Base-by-base conservation (phyloP, 441 rosid genomes). In the Populus hybrid region DNA sequence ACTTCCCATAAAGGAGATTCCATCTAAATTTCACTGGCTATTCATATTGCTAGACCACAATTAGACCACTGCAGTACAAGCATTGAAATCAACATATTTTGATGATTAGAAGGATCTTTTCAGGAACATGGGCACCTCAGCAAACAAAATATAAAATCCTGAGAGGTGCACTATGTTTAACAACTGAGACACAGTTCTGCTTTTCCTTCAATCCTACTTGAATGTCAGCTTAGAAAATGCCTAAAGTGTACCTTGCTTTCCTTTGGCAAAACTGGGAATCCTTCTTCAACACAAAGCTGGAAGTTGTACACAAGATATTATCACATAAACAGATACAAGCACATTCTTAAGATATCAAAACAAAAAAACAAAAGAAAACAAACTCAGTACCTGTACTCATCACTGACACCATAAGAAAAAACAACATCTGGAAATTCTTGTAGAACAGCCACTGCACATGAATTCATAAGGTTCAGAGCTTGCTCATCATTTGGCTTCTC, bases 381-480 rank as follows among this genome's bases (percentile, higher is more conserved):
- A 69, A 81, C 21, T 1, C 21, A 24, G 10, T 78, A 92, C 99
- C 97, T 95, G 84, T 94, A 95, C 87, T 94, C 98, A 81, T 94
- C 98, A 81, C 99, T 95, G 61, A 89, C 94, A 75, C 98, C 97
- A 83, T 93, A 95, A 42, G 97, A 85, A 80, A 95, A 94, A 28
- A 81, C 75, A 82, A 89, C 81, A 76, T 94, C 95, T 78, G 83
- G 69, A 84, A 91, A 91, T 80, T 92, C 96, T 85, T 90, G 77
- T 46, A 91, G 82, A 57, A 92, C 88, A 75, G 92, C 93, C 82
- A 84, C 84, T 74, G 98, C 96, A 79, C 99, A 94, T 74, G 91
- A 86, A 89, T 94, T 93, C 99, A 96, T 96, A 78, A 94, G 97
- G 82, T 89, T 89, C 89, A 96, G 85, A 84, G 98, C 98, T 83